These are phyloP conservation scores for Rubroboletus satanas DNA, from an alignment of 768 basidiomycete genomes.

Conservation along the genomic window DNA sequence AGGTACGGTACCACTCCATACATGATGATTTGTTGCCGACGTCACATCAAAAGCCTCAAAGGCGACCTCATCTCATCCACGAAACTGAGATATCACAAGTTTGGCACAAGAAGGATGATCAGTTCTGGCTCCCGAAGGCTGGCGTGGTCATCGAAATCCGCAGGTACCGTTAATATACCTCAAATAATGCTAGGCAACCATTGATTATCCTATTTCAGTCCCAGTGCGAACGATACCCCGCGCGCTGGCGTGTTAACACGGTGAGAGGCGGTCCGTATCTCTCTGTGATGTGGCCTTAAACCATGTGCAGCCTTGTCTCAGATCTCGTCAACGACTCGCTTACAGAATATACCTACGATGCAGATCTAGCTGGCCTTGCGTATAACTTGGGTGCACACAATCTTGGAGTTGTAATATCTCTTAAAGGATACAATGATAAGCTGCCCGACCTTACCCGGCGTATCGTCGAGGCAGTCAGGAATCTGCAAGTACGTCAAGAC, in stretches of 20 bases:
- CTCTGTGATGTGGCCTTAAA: not conserved
- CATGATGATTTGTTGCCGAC: not conserved
- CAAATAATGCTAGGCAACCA: not conserved
- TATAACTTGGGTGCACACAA: constrained; percentile 64
- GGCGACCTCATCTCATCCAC: constrained; percentile 70
- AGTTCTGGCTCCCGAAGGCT: constrained; percentile 93
- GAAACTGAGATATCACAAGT: constrained; percentile 69
- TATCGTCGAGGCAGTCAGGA: constrained; percentile 66
- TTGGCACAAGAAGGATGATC: constrained; percentile 98
- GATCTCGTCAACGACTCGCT: constrained; percentile 87
- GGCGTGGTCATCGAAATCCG: constrained; percentile 70
- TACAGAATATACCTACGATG: constrained; percentile 88
- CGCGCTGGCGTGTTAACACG: constrained; percentile 70
- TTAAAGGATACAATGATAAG: constrained; percentile 93
- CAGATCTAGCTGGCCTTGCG: constrained; percentile 82
- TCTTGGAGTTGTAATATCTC: constrained; percentile 62
- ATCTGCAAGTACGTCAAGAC: constrained; percentile 60
- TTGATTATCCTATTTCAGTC: constrained; percentile 36
- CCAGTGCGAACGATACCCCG: constrained; percentile 57
- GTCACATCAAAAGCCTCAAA: constrained; percentile 51
- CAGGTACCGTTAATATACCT: constrained; percentile 43
- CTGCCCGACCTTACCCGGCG: constrained; percentile 66
- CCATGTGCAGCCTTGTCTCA: constrained; percentile 57
- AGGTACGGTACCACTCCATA: constrained; percentile 41
- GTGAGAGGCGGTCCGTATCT: constrained; percentile 33